Evolutionary conservation across 2,329 filamentous ascomycete species (phyloP), one percentile per base, ranked within the genome.

Genomic region (Thermoascus crustaceus): DNA sequence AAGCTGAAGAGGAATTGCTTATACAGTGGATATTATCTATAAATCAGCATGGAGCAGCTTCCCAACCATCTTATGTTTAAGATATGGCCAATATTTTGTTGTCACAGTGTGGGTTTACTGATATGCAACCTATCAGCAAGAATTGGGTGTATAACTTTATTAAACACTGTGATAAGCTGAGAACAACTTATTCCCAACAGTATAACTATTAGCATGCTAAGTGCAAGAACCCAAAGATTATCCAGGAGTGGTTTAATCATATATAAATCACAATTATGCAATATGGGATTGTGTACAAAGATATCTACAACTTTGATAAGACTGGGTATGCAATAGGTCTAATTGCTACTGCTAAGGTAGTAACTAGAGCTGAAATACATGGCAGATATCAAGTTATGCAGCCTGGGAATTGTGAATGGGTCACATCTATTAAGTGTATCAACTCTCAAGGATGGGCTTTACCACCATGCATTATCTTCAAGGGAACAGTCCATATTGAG

Each of bases 291-390:
- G 7, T 22, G 7, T 9, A 27, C 5, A 18, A 43, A 20, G 40
- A 46, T 38, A 47, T 43, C 20, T 44, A 32, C 17, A 44, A 43
- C 34, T 44, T 44, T 20, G 34, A 46, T 19, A 33, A 42, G 32
- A 41, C 16, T 14, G 9, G 23, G 4, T 25, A 5, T 10, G 23
- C 23, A 10, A 25, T 25, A 11, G 23, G 23, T 5, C 9, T 25
- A 4, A 25, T 11, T 25, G 9, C 23, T 5, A 25, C 23, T 25
- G 9, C 23, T 5, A 25, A 25, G 23, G 23, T 25, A 5, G 9
- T 42, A 8, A 38, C 25, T 9, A 2, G 35, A 7, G 14, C 25
- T 22, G 29, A 37, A 26, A 39, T 17, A 4, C 14, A 37, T 11
- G 30, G 30, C 18, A 41, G 30, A 31, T 18, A 14, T 18, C 36